Conservation (phyloP, 2,329 filamentous ascomycete genomes). For the Penicillium sp. region DNA sequence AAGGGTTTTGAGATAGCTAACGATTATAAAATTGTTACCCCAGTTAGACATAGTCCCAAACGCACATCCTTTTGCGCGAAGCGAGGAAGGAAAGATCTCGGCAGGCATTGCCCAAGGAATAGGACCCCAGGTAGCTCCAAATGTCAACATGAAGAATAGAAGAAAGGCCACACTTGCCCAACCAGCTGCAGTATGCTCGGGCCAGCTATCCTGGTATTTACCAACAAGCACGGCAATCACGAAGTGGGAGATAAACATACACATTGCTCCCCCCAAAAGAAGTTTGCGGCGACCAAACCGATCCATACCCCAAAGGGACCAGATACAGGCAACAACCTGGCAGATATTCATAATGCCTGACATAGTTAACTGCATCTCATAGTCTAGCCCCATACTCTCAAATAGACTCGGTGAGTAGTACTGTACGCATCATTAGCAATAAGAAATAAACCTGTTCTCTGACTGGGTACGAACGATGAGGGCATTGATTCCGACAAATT, state of each 20-base stretch:
- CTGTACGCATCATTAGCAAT: no score
- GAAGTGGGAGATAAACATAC: conserved; percentile 21
- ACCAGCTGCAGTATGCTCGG: background rate
- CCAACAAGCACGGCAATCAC: background rate
- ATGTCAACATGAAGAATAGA: background rate
- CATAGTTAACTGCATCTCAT: conserved; percentile 34
- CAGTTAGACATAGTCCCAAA: conserved; percentile 14
- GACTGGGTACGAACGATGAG: no score
- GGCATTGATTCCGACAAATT: no score
- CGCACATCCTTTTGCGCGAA: conserved; percentile 43
- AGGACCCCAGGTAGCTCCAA: conserved; percentile 18
- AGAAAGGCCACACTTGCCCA: background rate
- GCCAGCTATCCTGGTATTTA: background rate
- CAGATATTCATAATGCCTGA: conserved; percentile 42
- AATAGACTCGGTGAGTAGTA: no score
- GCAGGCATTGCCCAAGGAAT: conserved; percentile 43
- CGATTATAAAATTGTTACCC: conserved; percentile 14
- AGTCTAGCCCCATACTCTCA: conserved; percentile 41
- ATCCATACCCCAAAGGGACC: conserved; percentile 36
- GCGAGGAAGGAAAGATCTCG: conserved; percentile 43
- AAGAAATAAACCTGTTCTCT: no score
- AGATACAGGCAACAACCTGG: conserved; percentile 36
- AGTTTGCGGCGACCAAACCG: conserved; percentile 35
- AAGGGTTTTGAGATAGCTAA: no score
- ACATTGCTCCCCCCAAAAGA: conserved; percentile 35